A percentile compares a stretch with the other conserved stretches of the same genome.
These are phyloP conservation scores for Spironucleus salmonicida DNA, from an alignment of 208 protist species.

Conservation along the genomic window DNA sequence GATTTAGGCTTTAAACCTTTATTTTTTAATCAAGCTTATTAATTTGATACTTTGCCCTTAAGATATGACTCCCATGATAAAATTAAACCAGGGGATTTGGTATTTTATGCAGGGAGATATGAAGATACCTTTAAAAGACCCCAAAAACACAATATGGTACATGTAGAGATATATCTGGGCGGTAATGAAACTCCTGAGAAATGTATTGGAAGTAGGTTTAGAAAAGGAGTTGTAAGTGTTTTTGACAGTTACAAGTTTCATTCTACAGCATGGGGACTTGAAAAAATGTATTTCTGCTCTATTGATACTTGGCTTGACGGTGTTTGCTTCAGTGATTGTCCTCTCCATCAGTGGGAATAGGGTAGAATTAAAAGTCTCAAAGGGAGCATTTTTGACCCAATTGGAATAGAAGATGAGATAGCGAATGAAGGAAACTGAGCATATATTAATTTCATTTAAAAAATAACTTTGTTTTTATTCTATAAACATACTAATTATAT, in stretches of 20 bases:
- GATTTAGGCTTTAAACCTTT: slow-evolving; percentile 34
- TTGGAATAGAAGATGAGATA: slow-evolving; percentile 1
- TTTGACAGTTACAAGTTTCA: slow-evolving; percentile 38
- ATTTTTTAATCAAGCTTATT: slow-evolving; percentile 39
- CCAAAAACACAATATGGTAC: slow-evolving; percentile 43
- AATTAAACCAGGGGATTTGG: slow-evolving; percentile 21
- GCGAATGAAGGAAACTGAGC: too few species aligned
- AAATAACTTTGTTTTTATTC: too few species aligned
- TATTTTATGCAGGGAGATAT: slow-evolving; percentile 31
- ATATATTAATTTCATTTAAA: too few species aligned
- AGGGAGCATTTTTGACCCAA: slow-evolving; percentile 11
- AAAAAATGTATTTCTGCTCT: slow-evolving; percentile 33
- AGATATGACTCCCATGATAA: not conserved
- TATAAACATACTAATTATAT: too few species aligned
- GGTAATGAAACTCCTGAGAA: slow-evolving; percentile 2
- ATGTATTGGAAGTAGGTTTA: slow-evolving; percentile 31
- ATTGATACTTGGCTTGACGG: slow-evolving; percentile 43
- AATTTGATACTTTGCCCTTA: slow-evolving; percentile 36
- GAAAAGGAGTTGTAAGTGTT: slow-evolving; percentile 22
- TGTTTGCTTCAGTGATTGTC: slow-evolving; percentile 25
- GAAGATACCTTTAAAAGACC: not conserved
- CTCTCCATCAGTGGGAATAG: slow-evolving; percentile 29
- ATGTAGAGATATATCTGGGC: slow-evolving; percentile 41
- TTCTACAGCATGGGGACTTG: slow-evolving; percentile 22
- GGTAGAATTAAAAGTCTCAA: not conserved